phyloP scores from a whole-genome alignment of 2,329 filamentous ascomycete genomes.

The Penicillium freii region DNA sequence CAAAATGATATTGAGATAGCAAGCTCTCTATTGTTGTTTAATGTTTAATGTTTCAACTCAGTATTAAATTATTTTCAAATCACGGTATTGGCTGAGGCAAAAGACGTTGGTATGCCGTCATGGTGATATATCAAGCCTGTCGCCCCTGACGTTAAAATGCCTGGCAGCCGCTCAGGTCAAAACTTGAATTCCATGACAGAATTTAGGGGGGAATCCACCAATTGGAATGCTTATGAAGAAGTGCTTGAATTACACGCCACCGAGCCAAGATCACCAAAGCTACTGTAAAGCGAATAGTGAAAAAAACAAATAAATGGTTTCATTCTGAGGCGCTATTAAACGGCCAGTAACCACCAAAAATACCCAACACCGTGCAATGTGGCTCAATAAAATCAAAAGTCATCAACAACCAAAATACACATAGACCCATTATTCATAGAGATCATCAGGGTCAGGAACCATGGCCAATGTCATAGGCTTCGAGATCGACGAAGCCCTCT shows the following conservation, averaged over 20 bases:
- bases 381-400: neutral
- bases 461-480: constrained; percentile 35
- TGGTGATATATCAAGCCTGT: neutral
- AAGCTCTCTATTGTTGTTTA: neutral
- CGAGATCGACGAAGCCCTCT: constrained; percentile 17
- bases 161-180: neutral
- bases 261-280: neutral
- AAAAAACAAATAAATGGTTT: neutral
- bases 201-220: neutral
- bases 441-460: constrained; percentile 39
- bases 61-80: neutral
- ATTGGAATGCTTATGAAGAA: neutral
- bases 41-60: neutral
- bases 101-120: constrained; percentile 11
- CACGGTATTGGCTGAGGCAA: neutral
- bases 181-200: no score
- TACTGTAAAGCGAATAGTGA: neutral
- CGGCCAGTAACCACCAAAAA: neutral
- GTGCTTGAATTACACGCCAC: neutral
- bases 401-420: neutral
- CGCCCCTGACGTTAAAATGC: neutral
- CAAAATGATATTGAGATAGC: neutral
- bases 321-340: neutral
- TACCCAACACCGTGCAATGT: constrained; percentile 4
- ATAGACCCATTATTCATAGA: constrained; percentile 30